Base-by-base conservation (phyloP, 768 basidiomycete genomes). In the Plicaturopsis crispa region DNA sequence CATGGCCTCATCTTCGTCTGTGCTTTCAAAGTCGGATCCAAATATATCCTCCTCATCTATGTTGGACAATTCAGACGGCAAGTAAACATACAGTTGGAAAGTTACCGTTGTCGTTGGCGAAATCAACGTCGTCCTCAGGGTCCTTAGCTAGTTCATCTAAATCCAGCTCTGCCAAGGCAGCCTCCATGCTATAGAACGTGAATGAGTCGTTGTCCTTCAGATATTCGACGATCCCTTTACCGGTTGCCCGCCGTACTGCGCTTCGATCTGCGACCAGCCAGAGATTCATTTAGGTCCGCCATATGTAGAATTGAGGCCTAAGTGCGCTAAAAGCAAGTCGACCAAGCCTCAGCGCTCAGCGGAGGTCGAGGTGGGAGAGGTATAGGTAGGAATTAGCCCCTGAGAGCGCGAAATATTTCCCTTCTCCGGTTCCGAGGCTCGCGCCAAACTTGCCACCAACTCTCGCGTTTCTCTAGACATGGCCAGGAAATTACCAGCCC, bases 1-100 rank as follows among this genome's bases (percentile, higher is more conserved):
- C n/a, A 72, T 69, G 1, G 58, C 67, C 24, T 55, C 63, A 40
- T 71, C 75, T 31, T 86, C 86, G 41, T 90, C 88, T 0, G 88
- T 90, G 46, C 82, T 85, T 45, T 78, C 84, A 50, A 92, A 91
- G 55, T 91, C 88, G 7, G 83, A 85, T 46, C 72, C 86, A 42
- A 88, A 86, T 6, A 81, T 54, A 50, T 90, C 87, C 47, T 84
- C 78, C 54, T 92, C 88, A 36, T 85, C 88, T 87, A 50, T 33
- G 34, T 14, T 28, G 26, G 10, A 8, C 8, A 28, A 28, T 14
- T 8, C 10, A 28, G 14, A 8, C 14, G 26, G 14, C 19, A 16
- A 31, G 2, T 17, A 24, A 23, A 12, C 13, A 5, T 4, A 22
- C 7, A 20, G 17, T n/a, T 19, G 11, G 21, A 14, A 6, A 21